Percentiles rank a stretch among this genome's conserved stretches.
Evolutionary conservation across 176 grass and related monocot species (phyloP).

Genomic region (Oryza longistaminata): DNA sequence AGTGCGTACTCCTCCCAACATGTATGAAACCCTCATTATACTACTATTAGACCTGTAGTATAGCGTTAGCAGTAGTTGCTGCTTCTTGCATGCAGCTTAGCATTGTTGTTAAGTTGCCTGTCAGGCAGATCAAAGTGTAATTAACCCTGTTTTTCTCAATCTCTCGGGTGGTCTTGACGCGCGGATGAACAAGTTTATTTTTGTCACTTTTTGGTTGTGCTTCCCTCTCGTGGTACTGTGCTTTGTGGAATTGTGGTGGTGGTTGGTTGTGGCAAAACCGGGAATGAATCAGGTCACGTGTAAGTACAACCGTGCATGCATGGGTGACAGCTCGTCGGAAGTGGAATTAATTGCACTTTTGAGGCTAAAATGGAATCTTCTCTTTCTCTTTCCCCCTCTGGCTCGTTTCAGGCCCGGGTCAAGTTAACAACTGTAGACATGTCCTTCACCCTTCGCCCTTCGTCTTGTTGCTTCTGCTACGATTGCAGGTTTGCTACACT

Average conservation of each 20-base stretch:
- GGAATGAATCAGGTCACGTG: background rate
- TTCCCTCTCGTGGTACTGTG: background rate
- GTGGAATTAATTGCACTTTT: background rate
- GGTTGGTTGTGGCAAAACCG: background rate
- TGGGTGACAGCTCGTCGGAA: background rate
- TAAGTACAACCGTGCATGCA: background rate
- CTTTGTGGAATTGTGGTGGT: background rate
- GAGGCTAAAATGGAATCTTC: background rate
- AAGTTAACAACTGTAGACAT: background rate
- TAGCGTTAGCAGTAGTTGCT: background rate
- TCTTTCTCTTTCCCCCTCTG: background rate
- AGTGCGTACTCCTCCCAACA: background rate
- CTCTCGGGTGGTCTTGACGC: background rate
- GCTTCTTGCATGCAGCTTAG: background rate
- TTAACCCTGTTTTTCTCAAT: background rate
- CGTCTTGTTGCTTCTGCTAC: background rate
- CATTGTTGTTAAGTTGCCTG: background rate
- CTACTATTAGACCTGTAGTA: background rate
- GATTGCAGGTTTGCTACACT: background rate
- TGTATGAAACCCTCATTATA: background rate
- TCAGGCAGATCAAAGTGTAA: background rate
- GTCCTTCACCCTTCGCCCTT: background rate
- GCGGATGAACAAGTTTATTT: background rate
- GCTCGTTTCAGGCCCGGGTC: background rate
- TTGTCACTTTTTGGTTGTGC: background rate